Evolutionary conservation across 371 early-diverging fungal genomes (phyloP).

Genomic region (Syncephalastrum racemosum): DNA sequence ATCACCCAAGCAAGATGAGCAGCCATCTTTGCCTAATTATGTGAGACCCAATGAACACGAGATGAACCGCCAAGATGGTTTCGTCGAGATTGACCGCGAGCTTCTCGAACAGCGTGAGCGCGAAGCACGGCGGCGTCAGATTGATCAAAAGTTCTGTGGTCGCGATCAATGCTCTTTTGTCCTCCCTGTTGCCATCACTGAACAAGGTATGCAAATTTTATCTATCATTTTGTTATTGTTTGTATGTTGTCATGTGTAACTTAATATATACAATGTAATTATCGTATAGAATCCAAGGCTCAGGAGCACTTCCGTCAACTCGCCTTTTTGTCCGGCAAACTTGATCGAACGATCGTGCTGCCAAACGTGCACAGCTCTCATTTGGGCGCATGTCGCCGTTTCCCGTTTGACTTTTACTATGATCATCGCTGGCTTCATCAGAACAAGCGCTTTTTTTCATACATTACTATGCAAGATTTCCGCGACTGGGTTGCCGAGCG

Average conservation of each 20-base stretch:
- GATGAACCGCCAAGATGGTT: slow-evolving; percentile 2
- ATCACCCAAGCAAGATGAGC: neutral
- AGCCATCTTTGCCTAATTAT: slow-evolving; percentile 7
- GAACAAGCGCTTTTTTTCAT: slow-evolving; percentile 24
- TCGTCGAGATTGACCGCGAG: slow-evolving; percentile 15
- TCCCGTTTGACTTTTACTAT: slow-evolving; percentile 32
- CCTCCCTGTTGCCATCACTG: slow-evolving; percentile 33
- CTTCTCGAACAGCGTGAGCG: slow-evolving; percentile 10
- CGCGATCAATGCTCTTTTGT: slow-evolving; percentile 31
- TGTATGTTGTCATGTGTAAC: neutral
- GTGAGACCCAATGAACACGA: slow-evolving; percentile 8
- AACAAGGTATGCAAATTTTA: slow-evolving; percentile 32
- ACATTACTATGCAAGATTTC: slow-evolving; percentile 29
- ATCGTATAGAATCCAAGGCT: slow-evolving; percentile 30
- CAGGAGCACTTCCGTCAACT: slow-evolving; percentile 40
- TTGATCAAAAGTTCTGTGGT: slow-evolving; percentile 38
- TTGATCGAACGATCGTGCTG: slow-evolving; percentile 33
- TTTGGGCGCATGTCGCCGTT: slow-evolving; percentile 27
- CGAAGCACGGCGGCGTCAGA: slow-evolving; percentile 12
- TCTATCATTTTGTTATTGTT: neutral
- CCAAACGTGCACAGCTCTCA: slow-evolving; percentile 34
- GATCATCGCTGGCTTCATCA: slow-evolving; percentile 18
- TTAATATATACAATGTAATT: slow-evolving; percentile 1
- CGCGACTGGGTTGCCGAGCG: slow-evolving; percentile 24
- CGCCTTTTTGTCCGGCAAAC: slow-evolving; percentile 30